phyloP scores from a whole-genome alignment of 257 asterid species.

The Rehmannia glutinosa region DNA sequence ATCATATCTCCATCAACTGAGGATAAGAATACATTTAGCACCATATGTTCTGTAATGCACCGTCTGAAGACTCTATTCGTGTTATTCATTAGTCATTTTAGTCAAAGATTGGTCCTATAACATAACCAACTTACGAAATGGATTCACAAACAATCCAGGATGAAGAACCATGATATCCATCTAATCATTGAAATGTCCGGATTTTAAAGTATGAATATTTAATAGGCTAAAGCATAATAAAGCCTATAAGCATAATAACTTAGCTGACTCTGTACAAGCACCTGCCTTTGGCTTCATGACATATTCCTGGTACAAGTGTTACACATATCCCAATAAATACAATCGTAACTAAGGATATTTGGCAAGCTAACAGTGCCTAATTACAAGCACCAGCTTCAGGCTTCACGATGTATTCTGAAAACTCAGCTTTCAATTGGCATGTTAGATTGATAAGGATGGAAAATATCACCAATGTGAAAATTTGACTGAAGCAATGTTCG shows the following conservation, averaged over 20 bases:
- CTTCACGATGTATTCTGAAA: not conserved
- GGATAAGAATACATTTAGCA: not conserved
- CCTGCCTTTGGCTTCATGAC: not conserved
- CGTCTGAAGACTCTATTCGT: no score
- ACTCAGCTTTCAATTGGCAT: slow-evolving; percentile 1
- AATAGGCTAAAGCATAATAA: not conserved
- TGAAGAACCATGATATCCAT: not conserved
- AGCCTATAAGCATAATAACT: no score
- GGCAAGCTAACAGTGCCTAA: not conserved
- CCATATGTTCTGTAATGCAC: not conserved
- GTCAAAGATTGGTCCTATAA: not conserved
- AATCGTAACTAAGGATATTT: not conserved
- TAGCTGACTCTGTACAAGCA: not conserved
- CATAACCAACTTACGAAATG: not conserved
- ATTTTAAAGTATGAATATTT: not conserved
- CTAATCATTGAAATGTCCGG: not conserved
- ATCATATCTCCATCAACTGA: not conserved
- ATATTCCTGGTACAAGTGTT: not conserved
- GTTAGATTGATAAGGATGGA: slow-evolving; percentile 5
- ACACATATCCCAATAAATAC: not conserved
- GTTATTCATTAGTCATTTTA: not conserved
- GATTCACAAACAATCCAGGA: no score
- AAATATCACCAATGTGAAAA: not conserved
- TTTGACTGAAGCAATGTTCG: not conserved
- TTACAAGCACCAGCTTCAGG: not conserved